Percentiles rank a stretch among this genome's conserved stretches.
These are phyloP conservation scores for Actinidia arguta DNA, from an alignment of 179 eudicot genomes.

Conservation along the genomic window DNA sequence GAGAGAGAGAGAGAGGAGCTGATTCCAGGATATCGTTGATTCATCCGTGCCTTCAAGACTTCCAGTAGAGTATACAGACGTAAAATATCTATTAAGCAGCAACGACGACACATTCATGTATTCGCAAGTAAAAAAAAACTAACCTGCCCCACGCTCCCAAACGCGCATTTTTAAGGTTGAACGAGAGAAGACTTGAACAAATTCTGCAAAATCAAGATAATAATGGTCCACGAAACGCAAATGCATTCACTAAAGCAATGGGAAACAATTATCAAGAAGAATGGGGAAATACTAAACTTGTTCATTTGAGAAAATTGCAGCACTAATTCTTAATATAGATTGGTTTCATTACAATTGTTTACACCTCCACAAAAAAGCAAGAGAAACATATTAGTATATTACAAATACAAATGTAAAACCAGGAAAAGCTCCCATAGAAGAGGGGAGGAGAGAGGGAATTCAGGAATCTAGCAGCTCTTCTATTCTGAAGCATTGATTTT, in stretches of 20 bases:
- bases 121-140: background rate
- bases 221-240: background rate
- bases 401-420: background rate
- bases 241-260: too few relatives aligned
- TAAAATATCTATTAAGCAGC: background rate
- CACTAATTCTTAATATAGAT: too few relatives aligned
- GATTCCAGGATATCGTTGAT: background rate
- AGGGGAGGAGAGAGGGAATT: background rate
- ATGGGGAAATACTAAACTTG: too few relatives aligned
- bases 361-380: too few relatives aligned
- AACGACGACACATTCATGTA: background rate
- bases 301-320: background rate
- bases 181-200: conserved; percentile 90
- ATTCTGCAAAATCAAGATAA: conserved; percentile 62
- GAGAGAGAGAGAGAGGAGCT: too few relatives aligned
- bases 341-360: too few relatives aligned
- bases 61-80: too few relatives aligned
- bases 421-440: background rate
- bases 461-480: background rate
- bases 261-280: too few relatives aligned
- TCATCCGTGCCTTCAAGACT: background rate
- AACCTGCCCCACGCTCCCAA: conserved; percentile 99
- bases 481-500: background rate
- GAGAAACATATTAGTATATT: too few relatives aligned
- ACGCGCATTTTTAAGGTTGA: conserved; percentile 98